phyloP scores from a whole-genome alignment of 1,284 basidiomycete species.

The Prillingera fragicola region DNA sequence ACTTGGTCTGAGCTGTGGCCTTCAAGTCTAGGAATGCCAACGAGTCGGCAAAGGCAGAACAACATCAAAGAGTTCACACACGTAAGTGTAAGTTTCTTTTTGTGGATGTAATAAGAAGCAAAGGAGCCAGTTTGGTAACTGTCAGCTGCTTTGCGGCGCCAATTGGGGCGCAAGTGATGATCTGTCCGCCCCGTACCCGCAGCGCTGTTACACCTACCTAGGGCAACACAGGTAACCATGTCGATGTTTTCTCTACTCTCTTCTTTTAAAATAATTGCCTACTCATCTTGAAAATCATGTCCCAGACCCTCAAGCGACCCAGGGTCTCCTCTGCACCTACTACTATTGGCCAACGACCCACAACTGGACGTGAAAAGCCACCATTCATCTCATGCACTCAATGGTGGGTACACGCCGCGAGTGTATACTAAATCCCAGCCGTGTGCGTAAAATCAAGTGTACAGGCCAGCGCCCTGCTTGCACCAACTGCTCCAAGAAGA shows the following conservation, averaged over 20 bases:
- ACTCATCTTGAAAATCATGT: neutral
- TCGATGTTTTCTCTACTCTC: neutral
- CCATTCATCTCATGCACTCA: slow-evolving; percentile 15
- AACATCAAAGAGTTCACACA: no score
- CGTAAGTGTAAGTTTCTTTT: no score
- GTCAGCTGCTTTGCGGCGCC: no score
- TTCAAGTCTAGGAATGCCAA: no score
- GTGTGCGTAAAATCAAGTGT: slow-evolving; percentile 21
- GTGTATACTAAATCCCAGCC: slow-evolving; percentile 4
- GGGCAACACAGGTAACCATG: neutral
- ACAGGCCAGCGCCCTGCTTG: slow-evolving; percentile 17
- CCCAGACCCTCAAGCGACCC: neutral
- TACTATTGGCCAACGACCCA: neutral
- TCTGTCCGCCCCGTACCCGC: no score
- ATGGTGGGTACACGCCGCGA: slow-evolving; percentile 1
- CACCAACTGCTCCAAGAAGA: slow-evolving; percentile 16
- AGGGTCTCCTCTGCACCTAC: neutral
- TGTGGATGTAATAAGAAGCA: no score
- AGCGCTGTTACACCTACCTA: neutral
- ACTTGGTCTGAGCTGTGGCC: no score
- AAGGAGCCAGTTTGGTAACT: no score
- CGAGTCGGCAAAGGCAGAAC: no score
- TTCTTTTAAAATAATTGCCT: neutral
- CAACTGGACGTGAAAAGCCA: slow-evolving; percentile 3
- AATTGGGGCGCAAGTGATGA: no score